Evolutionary conservation across 1,284 basidiomycete genomes (phyloP).

Genomic region (Sporisorium iseilematis-ciliati): DNA sequence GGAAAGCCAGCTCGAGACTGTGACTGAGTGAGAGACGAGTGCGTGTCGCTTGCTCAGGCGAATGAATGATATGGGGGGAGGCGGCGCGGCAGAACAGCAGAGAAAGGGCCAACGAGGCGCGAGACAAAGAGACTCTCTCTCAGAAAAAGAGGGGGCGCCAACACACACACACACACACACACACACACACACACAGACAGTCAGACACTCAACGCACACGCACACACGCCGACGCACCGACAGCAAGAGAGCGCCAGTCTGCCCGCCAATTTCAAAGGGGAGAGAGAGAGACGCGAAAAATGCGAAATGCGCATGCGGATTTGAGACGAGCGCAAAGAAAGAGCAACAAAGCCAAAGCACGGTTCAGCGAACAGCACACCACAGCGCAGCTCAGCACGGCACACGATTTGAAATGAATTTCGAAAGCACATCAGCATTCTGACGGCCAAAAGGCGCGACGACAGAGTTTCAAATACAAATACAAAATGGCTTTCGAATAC

Average conservation of each 20-base stretch:
- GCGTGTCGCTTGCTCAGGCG: background rate
- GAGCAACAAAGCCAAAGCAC: slow-evolving; percentile 8
- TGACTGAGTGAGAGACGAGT: background rate
- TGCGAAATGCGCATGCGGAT: slow-evolving; percentile 7
- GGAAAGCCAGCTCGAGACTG: slow-evolving; percentile 19
- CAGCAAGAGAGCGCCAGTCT: slow-evolving; percentile 4
- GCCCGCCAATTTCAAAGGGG: background rate
- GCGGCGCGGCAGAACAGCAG: no score
- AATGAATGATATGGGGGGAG: no score
- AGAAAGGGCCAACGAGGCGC: no score
- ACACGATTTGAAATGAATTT: background rate
- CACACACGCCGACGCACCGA: slow-evolving; percentile 14
- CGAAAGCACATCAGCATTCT: slow-evolving; percentile 5
- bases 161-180: no score
- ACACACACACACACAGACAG: no score
- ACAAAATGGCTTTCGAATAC: background rate
- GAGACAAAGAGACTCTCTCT: no score
- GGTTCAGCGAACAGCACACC: slow-evolving; percentile 12
- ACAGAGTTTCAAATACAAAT: slow-evolving; percentile 5
- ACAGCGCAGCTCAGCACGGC: background rate
- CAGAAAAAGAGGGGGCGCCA: no score
- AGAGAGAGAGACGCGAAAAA: slow-evolving; percentile 9
- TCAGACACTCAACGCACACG: background rate
- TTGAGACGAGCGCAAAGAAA: background rate
- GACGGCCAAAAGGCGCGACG: background rate